phyloP scores from a whole-genome alignment of 148 eudicot species.

The Chenopodium album region DNA sequence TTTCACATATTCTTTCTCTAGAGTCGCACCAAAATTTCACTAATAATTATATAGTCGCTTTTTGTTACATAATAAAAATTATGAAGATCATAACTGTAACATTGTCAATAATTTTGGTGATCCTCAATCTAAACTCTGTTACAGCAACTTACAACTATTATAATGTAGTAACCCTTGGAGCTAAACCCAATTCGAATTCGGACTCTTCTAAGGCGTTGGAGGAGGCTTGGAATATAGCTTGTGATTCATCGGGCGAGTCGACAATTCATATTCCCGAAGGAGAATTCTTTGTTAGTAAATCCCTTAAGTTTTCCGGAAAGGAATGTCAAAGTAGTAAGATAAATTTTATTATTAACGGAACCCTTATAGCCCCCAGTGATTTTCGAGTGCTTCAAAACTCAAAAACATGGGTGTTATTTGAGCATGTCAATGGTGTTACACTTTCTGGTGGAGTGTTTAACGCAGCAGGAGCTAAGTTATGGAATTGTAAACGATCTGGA shows the following conservation, averaged over 20 bases:
- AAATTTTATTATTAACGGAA: slow-evolving; percentile 37
- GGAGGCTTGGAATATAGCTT: slow-evolving; percentile 49
- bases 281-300: slow-evolving; percentile 23
- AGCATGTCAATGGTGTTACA: slow-evolving; percentile 33
- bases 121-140: too few relatives aligned
- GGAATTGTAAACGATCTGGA: slow-evolving; percentile 42
- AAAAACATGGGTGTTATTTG: slow-evolving; percentile 25
- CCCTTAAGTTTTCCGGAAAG: slow-evolving; percentile 26
- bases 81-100: too few relatives aligned
- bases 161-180: slow-evolving; percentile 45
- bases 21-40: too few relatives aligned
- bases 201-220: slow-evolving; percentile 39
- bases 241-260: slow-evolving; percentile 35
- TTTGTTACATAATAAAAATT: too few relatives aligned
- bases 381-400: slow-evolving; percentile 30
- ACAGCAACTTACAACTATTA: neutral
- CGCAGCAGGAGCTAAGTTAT: slow-evolving; percentile 41
- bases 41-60: too few relatives aligned
- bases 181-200: slow-evolving; percentile 31
- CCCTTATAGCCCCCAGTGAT: slow-evolving; percentile 46
- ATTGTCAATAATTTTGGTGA: too few relatives aligned
- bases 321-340: slow-evolving; percentile 41
- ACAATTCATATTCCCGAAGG: slow-evolving; percentile 29
- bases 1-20: too few relatives aligned
- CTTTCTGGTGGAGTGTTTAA: slow-evolving; percentile 47